Evolutionary conservation across 139 green algal genomes (phyloP), one percentile per base, ranked within the genome.

Genomic region (Tetradesmus obliquus): DNA sequence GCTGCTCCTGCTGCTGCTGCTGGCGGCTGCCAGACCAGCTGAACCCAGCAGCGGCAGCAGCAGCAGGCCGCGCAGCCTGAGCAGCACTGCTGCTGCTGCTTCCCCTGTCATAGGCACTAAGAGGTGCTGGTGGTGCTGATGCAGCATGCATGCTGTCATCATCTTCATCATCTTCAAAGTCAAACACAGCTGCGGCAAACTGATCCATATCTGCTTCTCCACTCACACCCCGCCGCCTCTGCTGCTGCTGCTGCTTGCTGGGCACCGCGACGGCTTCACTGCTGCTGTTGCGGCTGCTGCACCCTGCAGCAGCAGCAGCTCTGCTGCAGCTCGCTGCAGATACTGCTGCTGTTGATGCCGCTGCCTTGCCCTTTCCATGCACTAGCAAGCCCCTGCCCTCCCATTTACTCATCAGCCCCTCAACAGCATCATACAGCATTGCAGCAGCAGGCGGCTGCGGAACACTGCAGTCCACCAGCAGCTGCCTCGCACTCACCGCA

Each of bases 381-480:
- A 45, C 9, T n/a, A 87, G 79, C 79, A 87, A 8, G 17, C 81
- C 51, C 45, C 81, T 71, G 62, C 57, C n/a, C 55, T 86, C 88
- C 51, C 74, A 94, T 3, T 51, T 54, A 9, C 74, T 60, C 58
- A 89, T 86, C 55, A 94, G 54, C n/a, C 55, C 79, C 24, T 92
- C 79, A 51, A 96, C 89, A 32, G 58, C 91, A 22, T 94, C 92
- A 84, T 97, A 97, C 79, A 97, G 93, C 51, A 93, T 71, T 2
- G 88, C 87, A 32, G 94, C 96, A 15, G 95, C 96, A 15, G 94
- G 93, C 2, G 95, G 95, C 54, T 92, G 92, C 20, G 91, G 82
- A 55, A 96, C 92, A 0, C 74, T 69, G 9, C 89, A 92, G 20
- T 92, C 93, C 53, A 95, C n/a, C 87, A 97, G 94, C 93, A 97